phyloP scores from a whole-genome alignment of 257 asterid genomes.

The Fraxinus americana region DNA sequence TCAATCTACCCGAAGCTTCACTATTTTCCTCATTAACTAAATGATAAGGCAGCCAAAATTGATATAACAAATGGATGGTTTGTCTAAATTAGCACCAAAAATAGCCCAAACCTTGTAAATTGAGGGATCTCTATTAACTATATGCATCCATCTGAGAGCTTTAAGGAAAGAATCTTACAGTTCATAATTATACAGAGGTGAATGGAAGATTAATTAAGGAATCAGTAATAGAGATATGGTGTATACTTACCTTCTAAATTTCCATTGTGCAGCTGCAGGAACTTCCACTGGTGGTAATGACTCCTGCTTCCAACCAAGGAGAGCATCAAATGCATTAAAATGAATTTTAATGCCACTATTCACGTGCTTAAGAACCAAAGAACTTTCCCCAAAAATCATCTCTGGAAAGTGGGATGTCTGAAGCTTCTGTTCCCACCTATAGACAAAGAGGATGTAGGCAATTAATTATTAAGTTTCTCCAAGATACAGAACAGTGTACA shows the following conservation, averaged over 20 bases:
- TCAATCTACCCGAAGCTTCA: neutral
- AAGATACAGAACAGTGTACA: slow-evolving; percentile 11
- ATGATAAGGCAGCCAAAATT: slow-evolving; percentile 3
- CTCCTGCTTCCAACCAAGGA: slow-evolving; percentile 89
- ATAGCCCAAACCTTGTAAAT: neutral
- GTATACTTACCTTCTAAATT: slow-evolving; percentile 64
- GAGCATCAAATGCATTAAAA: slow-evolving; percentile 91
- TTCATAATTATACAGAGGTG: neutral
- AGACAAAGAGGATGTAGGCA: slow-evolving; percentile 15
- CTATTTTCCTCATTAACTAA: neutral
- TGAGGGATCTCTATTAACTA: neutral
- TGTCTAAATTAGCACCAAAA: neutral
- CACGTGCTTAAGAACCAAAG: slow-evolving; percentile 70
- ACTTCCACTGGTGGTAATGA: slow-evolving; percentile 96
- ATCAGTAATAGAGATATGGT: slow-evolving; percentile 6
- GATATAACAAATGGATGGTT: neutral
- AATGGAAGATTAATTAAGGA: neutral
- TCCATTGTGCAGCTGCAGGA: slow-evolving; percentile 98
- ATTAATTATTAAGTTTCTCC: neutral
- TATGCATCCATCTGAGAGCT: slow-evolving; percentile 1
- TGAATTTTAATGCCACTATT: slow-evolving; percentile 63
- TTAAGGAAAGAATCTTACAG: neutral
- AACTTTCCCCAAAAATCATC: slow-evolving; percentile 96
- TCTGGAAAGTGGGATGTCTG: slow-evolving; percentile 87
- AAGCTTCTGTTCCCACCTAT: slow-evolving; percentile 97